Evolutionary conservation across 2,329 filamentous ascomycete genomes (phyloP).

Genomic region (Parastagonospora nodorum): DNA sequence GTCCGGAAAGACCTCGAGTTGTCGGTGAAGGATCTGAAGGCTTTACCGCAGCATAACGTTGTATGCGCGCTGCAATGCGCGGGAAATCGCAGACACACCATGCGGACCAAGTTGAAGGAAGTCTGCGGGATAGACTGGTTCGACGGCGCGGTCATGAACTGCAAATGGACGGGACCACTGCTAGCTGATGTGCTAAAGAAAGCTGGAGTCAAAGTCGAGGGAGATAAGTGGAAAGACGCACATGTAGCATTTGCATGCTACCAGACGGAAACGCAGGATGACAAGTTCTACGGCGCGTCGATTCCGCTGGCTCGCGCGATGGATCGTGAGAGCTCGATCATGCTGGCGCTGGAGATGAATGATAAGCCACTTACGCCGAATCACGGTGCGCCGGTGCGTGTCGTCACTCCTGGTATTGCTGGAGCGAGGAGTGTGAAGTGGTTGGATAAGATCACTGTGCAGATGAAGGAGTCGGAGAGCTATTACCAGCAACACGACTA

Average conservation of each 20-base stretch:
- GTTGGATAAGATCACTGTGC: conserved; percentile 60
- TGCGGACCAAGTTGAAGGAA: conserved; percentile 64
- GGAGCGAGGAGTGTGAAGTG: conserved; percentile 63
- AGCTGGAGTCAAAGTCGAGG: conserved; percentile 49
- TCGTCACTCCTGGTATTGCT: conserved; percentile 59
- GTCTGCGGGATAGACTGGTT: conserved; percentile 65
- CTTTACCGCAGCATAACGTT: conserved; percentile 60
- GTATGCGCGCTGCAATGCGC: conserved; percentile 65
- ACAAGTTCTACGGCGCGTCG: conserved; percentile 63
- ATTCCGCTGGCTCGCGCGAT: conserved; percentile 49
- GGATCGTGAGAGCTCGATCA: conserved; percentile 21
- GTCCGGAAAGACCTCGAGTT: conserved; percentile 53
- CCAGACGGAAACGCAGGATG: conserved; percentile 59
- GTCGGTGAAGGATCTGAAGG: conserved; percentile 53
- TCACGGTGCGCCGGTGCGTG: conserved; percentile 59
- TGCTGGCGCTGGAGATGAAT: conserved; percentile 54
- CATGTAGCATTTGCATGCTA: conserved; percentile 64
- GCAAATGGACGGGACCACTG: conserved; percentile 58
- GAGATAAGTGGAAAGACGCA: conserved; percentile 36
- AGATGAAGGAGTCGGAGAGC: conserved; percentile 57
- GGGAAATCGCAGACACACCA: conserved; percentile 64
- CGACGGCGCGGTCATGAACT: conserved; percentile 66
- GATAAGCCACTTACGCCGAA: conserved; percentile 52
- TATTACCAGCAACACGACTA: conserved; percentile 65
- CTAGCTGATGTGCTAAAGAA: conserved; percentile 57